Base-by-base conservation (phyloP, 352 stramenopile genomes). In the Phytophthora cactorum region DNA sequence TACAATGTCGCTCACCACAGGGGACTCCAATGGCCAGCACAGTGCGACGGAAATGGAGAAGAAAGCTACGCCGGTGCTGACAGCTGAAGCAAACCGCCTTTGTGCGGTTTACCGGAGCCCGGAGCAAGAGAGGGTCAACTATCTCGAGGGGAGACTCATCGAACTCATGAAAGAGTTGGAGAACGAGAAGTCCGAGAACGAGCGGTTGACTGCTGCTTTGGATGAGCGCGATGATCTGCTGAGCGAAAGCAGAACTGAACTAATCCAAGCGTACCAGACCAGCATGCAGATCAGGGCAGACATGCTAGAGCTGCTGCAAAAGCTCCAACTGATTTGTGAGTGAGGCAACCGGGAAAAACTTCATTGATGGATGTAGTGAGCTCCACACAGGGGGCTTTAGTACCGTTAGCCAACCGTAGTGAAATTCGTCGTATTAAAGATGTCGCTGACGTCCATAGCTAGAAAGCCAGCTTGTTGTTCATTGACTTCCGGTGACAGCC, bases 231-330 rank as follows among this genome's bases (percentile, higher is more conserved):
- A 62, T 15, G 46, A 43, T 28, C n/a, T 27, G 29, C 39, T 62
- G 11, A 62, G 54, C 27, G 32, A 52, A 12, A 36, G 54, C 43
- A 62, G 54, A 36, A 31, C 27, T 3, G 54, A 62, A 44, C 54
- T 62, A 1, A 62, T 62, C 29, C 54, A 34, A 14, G 39, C 54
- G 2, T 62, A 62, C 54, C 22, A 53, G 43, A 52, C 54, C 41
- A 62, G 54, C 54, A 62, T 62, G 41, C 54, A 53, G n/a, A 62
- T 29, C 41, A 62, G 54, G 14, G 54, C 41, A 39, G 54, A 62
- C 41, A 62, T 62, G 54, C 32, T 62, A 44, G 54, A 53, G 22
- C 11, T 62, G 31, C 44, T 62, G 5, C 41, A 62, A 36, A 62
- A 45, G 5, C 11, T 53, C 22, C 54, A 62, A 29, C 8, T 52